Evolutionary conservation across 2,329 filamentous ascomycete genomes (phyloP).

Genomic region (Colletotrichum limetticola): DNA sequence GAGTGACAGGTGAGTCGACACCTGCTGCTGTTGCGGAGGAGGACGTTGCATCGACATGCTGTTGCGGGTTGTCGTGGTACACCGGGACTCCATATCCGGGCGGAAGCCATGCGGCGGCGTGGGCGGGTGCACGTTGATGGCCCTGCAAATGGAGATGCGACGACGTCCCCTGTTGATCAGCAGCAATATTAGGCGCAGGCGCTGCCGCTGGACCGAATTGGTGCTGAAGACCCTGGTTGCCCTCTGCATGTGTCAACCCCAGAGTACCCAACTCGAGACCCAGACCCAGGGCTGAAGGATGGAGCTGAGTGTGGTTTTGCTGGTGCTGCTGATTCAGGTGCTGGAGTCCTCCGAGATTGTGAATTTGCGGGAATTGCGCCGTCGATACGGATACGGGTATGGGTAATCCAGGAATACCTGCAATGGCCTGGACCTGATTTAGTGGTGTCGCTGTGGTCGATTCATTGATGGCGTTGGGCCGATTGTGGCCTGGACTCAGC

Average conservation of each 20-base stretch:
- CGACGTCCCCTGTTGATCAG: conserved; percentile 13
- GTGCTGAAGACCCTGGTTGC: conserved; percentile 20
- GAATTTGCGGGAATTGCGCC: conserved; percentile 2
- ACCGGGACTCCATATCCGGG: conserved; percentile 22
- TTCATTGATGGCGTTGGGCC: conserved; percentile 14
- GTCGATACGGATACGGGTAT: not conserved
- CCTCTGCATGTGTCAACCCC: conserved; percentile 19
- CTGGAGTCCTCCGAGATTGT: not conserved
- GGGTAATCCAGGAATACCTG: conserved; percentile 8
- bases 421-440: not conserved
- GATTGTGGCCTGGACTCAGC: conserved; percentile 14
- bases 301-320: not conserved
- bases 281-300: conserved; percentile 18
- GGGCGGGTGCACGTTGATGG: conserved; percentile 1
- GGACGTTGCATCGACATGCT: not conserved
- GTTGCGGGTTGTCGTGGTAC: conserved; percentile 12
- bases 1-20: not conserved
- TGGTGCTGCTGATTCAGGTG: conserved; percentile 4
- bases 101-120: conserved; percentile 20
- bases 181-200: conserved; percentile 1
- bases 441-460: not conserved
- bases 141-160: conserved; percentile 24
- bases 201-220: conserved; percentile 4
- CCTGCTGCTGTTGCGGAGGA: conserved; percentile 3
- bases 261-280: not conserved